Evolutionary conservation across 2,329 filamentous ascomycete species (phyloP).

Genomic region (Blumeriella jaapii): DNA sequence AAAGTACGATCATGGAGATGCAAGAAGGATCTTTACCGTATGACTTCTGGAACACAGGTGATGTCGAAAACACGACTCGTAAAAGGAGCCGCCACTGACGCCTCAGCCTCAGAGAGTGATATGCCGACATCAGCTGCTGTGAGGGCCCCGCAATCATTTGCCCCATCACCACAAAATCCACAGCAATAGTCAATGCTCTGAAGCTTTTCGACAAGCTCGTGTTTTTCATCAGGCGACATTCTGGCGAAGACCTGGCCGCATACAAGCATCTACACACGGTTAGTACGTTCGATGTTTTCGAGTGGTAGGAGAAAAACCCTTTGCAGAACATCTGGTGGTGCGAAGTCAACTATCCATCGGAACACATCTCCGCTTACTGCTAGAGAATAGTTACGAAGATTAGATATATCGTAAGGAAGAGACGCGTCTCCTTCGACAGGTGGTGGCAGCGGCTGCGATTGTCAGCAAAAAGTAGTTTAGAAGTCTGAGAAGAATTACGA

Average conservation of each 20-base stretch:
- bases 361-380: conserved; percentile 91
- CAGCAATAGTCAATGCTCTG: conserved; percentile 92
- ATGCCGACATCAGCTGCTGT: conserved; percentile 98
- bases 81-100: conserved; percentile 95
- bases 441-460: conserved; percentile 52
- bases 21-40: conserved; percentile 45
- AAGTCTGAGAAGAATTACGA: conserved; percentile 33
- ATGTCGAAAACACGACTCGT: conserved; percentile 95
- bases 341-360: conserved; percentile 91
- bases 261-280: conserved; percentile 63
- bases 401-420: conserved; percentile 72
- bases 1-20: conserved; percentile 5
- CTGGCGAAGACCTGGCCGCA: conserved; percentile 88
- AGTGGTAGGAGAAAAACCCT: conserved; percentile 35
- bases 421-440: conserved; percentile 67
- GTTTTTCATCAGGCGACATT: conserved; percentile 98
- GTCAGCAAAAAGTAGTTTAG: conserved; percentile 8
- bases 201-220: conserved; percentile 92
- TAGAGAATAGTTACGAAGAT: conserved; percentile 74
- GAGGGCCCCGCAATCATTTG: conserved; percentile 92
- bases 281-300: not conserved
- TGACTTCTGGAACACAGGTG: conserved; percentile 85
- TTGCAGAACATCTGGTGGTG: conserved; percentile 65
- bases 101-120: conserved; percentile 91
- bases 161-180: conserved; percentile 94